phyloP scores from a whole-genome alignment of 495 filamentous ascomycete species.

The Podospora pseudoanserina region DNA sequence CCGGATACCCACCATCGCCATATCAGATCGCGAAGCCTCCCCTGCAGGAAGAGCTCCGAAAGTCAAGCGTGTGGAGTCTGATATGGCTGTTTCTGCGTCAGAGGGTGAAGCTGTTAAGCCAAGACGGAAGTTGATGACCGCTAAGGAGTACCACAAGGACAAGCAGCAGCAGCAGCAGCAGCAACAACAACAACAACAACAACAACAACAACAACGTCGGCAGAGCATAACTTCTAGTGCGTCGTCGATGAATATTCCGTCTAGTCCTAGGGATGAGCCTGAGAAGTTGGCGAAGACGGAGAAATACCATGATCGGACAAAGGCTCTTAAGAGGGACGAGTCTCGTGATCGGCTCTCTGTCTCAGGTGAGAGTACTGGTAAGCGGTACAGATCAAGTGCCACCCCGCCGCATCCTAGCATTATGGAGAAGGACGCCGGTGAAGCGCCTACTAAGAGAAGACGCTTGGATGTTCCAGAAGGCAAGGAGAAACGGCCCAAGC shows the following conservation, averaged over 20 bases:
- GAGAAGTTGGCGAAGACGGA: slow-evolving; percentile 40
- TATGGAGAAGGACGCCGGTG: slow-evolving; percentile 51
- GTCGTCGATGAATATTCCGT: slow-evolving; percentile 39
- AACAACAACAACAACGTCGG: slow-evolving; percentile 53
- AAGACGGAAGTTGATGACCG: slow-evolving; percentile 57
- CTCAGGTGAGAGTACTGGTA: slow-evolving; percentile 51
- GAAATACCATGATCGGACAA: slow-evolving; percentile 48
- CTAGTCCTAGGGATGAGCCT: slow-evolving; percentile 43
- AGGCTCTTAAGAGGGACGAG: slow-evolving; percentile 52
- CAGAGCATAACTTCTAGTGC: slow-evolving; percentile 47
- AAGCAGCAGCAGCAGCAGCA: slow-evolving; percentile 46
- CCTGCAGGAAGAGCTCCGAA: slow-evolving; percentile 43
- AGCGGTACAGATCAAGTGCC: slow-evolving; percentile 63
- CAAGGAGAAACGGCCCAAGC: slow-evolving; percentile 41
- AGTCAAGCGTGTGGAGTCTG: slow-evolving; percentile 46
- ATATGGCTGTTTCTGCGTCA: slow-evolving; percentile 44
- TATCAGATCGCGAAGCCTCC: slow-evolving; percentile 53
- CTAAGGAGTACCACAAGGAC: slow-evolving; percentile 51
- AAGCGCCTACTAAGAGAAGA: slow-evolving; percentile 50
- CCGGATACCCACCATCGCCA: slow-evolving; percentile 39
- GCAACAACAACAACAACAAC: slow-evolving; percentile 36
- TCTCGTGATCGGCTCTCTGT: slow-evolving; percentile 50
- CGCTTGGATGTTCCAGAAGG: slow-evolving; percentile 42
- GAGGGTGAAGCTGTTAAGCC: slow-evolving; percentile 55
- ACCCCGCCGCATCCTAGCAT: slow-evolving; percentile 61